These are phyloP conservation scores for Hyparrhenia diplandra DNA, from an alignment of 176 grass and related monocot species.

Conservation along the genomic window DNA sequence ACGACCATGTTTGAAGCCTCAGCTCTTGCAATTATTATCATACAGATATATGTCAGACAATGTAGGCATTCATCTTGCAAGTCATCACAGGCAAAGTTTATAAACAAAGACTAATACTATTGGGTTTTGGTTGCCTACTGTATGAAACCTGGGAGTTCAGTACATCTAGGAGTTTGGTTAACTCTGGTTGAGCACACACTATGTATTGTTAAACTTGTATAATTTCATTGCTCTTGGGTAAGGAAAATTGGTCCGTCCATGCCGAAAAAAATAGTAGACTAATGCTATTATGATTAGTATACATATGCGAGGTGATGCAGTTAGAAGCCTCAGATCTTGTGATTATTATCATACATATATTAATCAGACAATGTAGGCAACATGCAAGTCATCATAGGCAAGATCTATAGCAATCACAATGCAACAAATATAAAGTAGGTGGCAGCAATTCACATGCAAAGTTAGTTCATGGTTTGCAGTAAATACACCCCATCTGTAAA, in stretches of 20 bases:
- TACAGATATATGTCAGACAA: neutral
- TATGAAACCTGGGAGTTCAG: neutral
- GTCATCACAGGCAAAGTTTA: neutral
- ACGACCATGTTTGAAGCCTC: neutral
- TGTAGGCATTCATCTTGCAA: slow-evolving; percentile 11
- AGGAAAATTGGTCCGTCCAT: neutral
- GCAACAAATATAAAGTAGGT: neutral
- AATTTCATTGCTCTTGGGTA: neutral
- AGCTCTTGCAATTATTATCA: neutral
- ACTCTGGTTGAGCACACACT: neutral
- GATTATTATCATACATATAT: neutral
- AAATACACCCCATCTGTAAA: neutral
- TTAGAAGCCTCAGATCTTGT: neutral
- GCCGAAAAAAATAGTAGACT: neutral
- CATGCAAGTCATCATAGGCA: neutral
- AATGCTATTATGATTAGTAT: neutral
- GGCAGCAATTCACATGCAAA: neutral
- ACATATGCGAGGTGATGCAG: neutral
- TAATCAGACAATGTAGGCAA: slow-evolving; percentile 4
- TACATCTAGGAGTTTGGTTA: neutral
- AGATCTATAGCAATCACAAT: neutral
- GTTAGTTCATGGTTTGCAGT: neutral
- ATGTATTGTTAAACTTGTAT: neutral
- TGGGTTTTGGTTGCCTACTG: neutral
- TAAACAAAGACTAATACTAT: neutral